Conservation (phyloP, 352 stramenopile species). For the Globisporangium irregulare region DNA sequence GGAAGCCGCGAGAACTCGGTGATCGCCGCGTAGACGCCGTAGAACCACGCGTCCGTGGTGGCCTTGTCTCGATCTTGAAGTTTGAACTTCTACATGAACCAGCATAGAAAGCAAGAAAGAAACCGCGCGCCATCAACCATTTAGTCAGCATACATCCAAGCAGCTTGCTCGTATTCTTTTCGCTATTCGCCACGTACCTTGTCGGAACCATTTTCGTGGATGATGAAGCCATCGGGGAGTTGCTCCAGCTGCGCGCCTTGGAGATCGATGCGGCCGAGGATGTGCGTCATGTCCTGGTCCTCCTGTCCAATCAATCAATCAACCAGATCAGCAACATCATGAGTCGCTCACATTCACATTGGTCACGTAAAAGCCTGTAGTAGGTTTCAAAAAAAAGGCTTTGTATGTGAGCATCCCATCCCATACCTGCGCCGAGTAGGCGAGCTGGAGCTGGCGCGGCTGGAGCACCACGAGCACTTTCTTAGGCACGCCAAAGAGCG, state of each 20-base stretch:
- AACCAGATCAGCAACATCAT: too few species aligned
- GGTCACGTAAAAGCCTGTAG: neutral
- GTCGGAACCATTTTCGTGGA: constrained; percentile 43
- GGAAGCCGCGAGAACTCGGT: constrained; percentile 53
- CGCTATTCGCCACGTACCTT: constrained; percentile 31
- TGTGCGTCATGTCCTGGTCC: constrained; percentile 67
- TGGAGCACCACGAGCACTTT: constrained; percentile 66
- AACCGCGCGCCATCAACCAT: neutral
- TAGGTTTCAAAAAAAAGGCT: too few species aligned
- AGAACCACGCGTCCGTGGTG: constrained; percentile 79
- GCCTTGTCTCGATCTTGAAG: constrained; percentile 76
- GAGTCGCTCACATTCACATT: neutral
- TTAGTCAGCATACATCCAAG: neutral
- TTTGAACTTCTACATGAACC: constrained; percentile 48
- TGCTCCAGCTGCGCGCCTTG: constrained; percentile 67
- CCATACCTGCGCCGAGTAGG: constrained; percentile 58
- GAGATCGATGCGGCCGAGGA: constrained; percentile 61
- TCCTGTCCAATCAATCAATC: constrained; percentile 24
- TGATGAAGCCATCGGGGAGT: constrained; percentile 66
- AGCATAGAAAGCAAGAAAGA: neutral
- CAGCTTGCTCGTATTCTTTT: neutral
- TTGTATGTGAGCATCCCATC: neutral
- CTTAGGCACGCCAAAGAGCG: constrained; percentile 18
- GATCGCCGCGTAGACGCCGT: constrained; percentile 69
- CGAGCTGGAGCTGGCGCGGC: constrained; percentile 62